Evolutionary conservation across 495 filamentous ascomycete genomes (phyloP).

Genomic region (Ascodesmis nigricans): DNA sequence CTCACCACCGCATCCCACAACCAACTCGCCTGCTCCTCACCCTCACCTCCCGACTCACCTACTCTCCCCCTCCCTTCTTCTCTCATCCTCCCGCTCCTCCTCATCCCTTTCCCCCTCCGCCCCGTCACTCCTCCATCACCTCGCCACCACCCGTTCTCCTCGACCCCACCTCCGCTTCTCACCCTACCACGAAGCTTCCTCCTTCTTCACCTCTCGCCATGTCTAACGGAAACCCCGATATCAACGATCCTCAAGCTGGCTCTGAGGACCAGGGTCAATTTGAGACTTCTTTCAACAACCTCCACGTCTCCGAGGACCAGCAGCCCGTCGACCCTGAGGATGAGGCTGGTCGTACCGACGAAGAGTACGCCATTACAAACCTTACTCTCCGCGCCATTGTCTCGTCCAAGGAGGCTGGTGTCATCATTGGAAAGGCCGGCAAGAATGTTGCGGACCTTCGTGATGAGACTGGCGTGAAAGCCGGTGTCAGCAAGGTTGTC

Average conservation of each 20-base stretch:
- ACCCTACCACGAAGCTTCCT: conserved; percentile 1
- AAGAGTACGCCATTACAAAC: conserved; percentile 79
- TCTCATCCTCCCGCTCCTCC: conserved; percentile 4
- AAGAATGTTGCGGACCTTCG: conserved; percentile 96
- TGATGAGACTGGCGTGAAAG: conserved; percentile 92
- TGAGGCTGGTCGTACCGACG: conserved; percentile 40
- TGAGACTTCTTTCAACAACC: conserved; percentile 20
- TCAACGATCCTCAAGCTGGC: conserved; percentile 8
- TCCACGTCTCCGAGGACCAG: conserved; percentile 20
- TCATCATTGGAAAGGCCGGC: conserved; percentile 94
- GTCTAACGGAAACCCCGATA: conserved; percentile 14
- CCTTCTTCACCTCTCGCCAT: conserved; percentile 8
- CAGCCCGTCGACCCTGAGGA: conserved; percentile 16
- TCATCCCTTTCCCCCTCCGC: not conserved
- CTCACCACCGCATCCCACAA: conserved; percentile 1
- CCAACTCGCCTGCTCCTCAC: conserved; percentile 3
- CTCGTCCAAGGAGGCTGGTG: conserved; percentile 91
- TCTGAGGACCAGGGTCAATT: conserved; percentile 19
- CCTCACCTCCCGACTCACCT: conserved; percentile 6
- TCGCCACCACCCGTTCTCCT: not conserved
- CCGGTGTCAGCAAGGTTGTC: conserved; percentile 95
- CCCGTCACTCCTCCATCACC: not conserved
- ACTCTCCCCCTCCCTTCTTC: conserved; percentile 5
- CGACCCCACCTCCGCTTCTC: conserved; percentile 1
- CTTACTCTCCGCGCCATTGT: conserved; percentile 93